These are phyloP conservation scores for Colletotrichum navitas DNA, from an alignment of 2,329 filamentous ascomycete genomes.

Conservation along the genomic window DNA sequence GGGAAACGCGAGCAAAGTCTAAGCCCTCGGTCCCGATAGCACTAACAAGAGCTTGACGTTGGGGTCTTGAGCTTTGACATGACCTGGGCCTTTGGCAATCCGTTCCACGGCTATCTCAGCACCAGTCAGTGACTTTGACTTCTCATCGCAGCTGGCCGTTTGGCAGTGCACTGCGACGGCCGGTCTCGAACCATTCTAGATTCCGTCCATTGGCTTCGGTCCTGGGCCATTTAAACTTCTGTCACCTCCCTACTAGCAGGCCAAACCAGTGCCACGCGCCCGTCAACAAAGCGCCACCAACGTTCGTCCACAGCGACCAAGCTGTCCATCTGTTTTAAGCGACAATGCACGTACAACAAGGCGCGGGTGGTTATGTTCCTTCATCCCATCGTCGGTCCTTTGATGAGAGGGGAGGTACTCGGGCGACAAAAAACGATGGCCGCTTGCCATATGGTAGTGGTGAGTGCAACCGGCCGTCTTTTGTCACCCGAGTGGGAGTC, in stretches of 20 bases:
- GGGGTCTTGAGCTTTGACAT: slow-evolving; percentile 25
- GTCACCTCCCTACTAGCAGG: slow-evolving; percentile 24
- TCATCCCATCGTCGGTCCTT: slow-evolving; percentile 14
- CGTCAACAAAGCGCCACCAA: slow-evolving; percentile 2
- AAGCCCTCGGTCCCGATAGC: slow-evolving; percentile 32
- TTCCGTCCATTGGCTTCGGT: slow-evolving; percentile 17
- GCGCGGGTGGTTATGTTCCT: background rate
- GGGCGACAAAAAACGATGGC: too few species aligned
- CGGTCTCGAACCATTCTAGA: slow-evolving; percentile 30
- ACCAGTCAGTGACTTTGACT: slow-evolving; percentile 9
- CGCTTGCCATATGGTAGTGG: too few species aligned
- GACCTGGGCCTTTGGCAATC: background rate
- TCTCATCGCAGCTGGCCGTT: background rate
- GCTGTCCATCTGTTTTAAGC: slow-evolving; percentile 3
- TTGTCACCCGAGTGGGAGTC: too few species aligned
- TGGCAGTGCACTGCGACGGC: background rate
- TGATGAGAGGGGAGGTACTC: background rate
- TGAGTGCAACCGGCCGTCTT: too few species aligned
- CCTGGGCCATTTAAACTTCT: slow-evolving; percentile 23
- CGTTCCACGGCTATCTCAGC: slow-evolving; percentile 20
- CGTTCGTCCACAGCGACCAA: background rate
- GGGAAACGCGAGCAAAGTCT: slow-evolving; percentile 16
- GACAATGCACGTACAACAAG: background rate
- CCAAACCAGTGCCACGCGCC: slow-evolving; percentile 1
- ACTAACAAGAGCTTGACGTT: slow-evolving; percentile 15